Percentiles rank a stretch among this genome's conserved stretches.
Conservation (phyloP, 169 alveolate species). For the Eimeria tenella region DNA sequence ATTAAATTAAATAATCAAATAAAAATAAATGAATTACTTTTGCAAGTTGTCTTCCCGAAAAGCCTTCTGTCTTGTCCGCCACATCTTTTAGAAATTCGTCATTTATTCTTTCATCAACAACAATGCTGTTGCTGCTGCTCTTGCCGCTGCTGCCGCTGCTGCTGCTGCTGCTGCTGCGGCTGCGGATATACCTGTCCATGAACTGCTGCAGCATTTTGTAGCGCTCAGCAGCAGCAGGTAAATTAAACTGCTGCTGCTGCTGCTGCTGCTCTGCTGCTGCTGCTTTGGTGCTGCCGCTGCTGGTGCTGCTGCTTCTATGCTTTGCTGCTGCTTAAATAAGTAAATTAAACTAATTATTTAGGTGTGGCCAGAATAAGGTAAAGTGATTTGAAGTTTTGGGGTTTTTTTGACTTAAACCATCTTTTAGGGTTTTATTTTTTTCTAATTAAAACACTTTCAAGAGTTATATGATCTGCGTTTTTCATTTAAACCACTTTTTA, state of each 20-base stretch:
- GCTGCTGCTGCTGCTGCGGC: slow-evolving; percentile 18
- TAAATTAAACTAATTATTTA: too few relatives aligned
- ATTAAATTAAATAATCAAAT: background rate
- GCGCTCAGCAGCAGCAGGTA: slow-evolving; percentile 94
- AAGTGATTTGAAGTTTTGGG: too few relatives aligned
- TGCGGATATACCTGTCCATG: slow-evolving; percentile 92
- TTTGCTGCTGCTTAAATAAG: too few relatives aligned
- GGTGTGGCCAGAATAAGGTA: too few relatives aligned
- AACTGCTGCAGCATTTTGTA: slow-evolving; percentile 93
- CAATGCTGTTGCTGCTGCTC: slow-evolving; percentile 26
- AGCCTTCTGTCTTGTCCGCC: slow-evolving; percentile 94
- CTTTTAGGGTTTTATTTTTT: too few relatives aligned
- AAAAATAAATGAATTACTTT: slow-evolving; percentile 82
- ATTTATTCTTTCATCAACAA: slow-evolving; percentile 87
- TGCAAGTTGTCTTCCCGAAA: slow-evolving; percentile 97
- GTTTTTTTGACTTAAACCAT: too few relatives aligned
- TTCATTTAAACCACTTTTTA: background rate
- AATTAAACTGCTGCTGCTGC: too few relatives aligned
- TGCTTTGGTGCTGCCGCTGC: too few relatives aligned
- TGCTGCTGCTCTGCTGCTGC: too few relatives aligned
- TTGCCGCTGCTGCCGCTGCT: background rate
- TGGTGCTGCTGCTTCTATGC: too few relatives aligned
- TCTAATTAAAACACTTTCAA: too few relatives aligned
- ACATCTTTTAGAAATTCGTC: slow-evolving; percentile 86
- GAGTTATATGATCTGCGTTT: too few relatives aligned